Conservation (phyloP, 2,329 filamentous ascomycete species). For the Monosporascus sp. region DNA sequence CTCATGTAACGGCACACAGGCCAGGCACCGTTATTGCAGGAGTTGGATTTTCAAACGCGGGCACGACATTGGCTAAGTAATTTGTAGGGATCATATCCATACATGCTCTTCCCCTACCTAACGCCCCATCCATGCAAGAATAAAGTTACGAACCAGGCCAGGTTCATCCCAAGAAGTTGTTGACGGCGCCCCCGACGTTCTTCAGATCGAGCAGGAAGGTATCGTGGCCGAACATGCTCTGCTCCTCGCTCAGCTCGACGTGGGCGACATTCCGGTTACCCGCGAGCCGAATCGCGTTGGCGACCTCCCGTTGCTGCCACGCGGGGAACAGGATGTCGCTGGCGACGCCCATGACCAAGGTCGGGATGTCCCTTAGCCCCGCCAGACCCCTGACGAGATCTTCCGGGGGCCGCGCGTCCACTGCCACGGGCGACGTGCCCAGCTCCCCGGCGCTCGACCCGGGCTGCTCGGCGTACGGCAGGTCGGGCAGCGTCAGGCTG, state of each 20-base stretch:
- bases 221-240: slow-evolving; percentile 93
- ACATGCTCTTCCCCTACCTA: no score
- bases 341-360: slow-evolving; percentile 86
- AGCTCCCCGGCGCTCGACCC: slow-evolving; percentile 34
- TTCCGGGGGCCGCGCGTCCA: slow-evolving; percentile 54
- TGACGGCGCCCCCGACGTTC: slow-evolving; percentile 81
- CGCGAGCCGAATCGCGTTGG: slow-evolving; percentile 68
- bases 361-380: slow-evolving; percentile 67
- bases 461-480: slow-evolving; percentile 81
- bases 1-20: no score
- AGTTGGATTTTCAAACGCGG: neutral
- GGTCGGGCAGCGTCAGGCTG: slow-evolving; percentile 74
- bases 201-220: slow-evolving; percentile 91
- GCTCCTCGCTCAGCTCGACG: slow-evolving; percentile 87
- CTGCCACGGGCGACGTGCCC: slow-evolving; percentile 24
- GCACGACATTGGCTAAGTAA: neutral
- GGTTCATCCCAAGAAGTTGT: slow-evolving; percentile 64
- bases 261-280: slow-evolving; percentile 82
- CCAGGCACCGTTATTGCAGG: no score
- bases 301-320: slow-evolving; percentile 96
- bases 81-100: neutral
- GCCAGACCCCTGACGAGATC: slow-evolving; percentile 76
- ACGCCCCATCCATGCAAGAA: neutral
- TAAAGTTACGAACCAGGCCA: no score
- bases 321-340: slow-evolving; percentile 96